Percentiles rank a stretch among this genome's conserved stretches.
Conservation (phyloP, 2,329 filamentous ascomycete species). For the Calonectria hawksworthii region DNA sequence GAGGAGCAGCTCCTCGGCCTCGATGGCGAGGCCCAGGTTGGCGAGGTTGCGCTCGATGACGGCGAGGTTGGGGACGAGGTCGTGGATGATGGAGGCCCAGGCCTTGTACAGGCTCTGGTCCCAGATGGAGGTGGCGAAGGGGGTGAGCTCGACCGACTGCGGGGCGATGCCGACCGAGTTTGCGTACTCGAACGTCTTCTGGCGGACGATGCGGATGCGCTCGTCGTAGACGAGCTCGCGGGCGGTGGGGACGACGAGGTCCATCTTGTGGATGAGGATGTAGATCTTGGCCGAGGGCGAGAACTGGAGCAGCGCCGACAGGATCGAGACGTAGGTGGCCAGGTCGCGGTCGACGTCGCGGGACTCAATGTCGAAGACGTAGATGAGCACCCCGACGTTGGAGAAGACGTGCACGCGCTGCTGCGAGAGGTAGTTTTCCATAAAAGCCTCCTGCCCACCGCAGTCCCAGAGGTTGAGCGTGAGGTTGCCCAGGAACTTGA, state of each 20-base stretch:
- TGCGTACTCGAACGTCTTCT: slow-evolving; percentile 75
- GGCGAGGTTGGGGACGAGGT: slow-evolving; percentile 92
- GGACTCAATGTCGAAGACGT: slow-evolving; percentile 98
- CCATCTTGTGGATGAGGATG: slow-evolving; percentile 98
- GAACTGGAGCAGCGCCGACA: slow-evolving; percentile 89
- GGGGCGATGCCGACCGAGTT: slow-evolving; percentile 51
- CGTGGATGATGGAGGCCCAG: slow-evolving; percentile 98
- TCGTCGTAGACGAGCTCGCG: slow-evolving; percentile 89
- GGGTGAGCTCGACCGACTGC: slow-evolving; percentile 76
- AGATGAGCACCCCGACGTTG: slow-evolving; percentile 96
- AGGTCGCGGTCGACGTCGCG: slow-evolving; percentile 95
- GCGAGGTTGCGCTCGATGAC: slow-evolving; percentile 90
- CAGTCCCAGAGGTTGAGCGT: slow-evolving; percentile 99
- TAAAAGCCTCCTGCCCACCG: slow-evolving; percentile 98
- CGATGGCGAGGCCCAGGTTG: slow-evolving; percentile 85
- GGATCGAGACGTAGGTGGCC: slow-evolving; percentile 91
- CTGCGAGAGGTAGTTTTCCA: slow-evolving; percentile 97
- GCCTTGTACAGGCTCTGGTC: slow-evolving; percentile 98
- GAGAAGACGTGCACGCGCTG: slow-evolving; percentile 97
- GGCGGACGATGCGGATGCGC: slow-evolving; percentile 81
- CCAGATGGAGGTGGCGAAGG: slow-evolving; percentile 98
- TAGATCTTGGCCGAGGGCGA: slow-evolving; percentile 88
- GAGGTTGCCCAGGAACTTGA: slow-evolving; percentile 98
- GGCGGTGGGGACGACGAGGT: slow-evolving; percentile 85
- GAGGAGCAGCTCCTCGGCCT: slow-evolving; percentile 92